phyloP scores from a whole-genome alignment of 2,329 filamentous ascomycete genomes.

The Talaromyces sp. region DNA sequence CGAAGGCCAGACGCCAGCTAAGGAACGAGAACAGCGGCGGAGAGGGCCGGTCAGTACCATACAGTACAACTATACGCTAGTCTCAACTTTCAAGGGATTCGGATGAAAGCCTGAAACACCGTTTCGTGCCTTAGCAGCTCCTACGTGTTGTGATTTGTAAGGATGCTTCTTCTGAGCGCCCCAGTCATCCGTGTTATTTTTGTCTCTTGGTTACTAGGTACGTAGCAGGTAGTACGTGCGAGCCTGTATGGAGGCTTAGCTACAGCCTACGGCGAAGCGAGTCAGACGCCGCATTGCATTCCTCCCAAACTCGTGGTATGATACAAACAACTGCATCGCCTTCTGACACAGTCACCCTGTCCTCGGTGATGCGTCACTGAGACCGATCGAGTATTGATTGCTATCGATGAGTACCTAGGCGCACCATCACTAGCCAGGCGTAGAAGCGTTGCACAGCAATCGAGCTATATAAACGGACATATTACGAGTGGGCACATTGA shows the following conservation, averaged over 20 bases:
- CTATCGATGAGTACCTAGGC: neutral
- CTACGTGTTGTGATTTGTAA: slow-evolving; percentile 15
- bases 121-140: neutral
- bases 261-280: neutral
- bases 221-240: too few species aligned
- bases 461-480: neutral
- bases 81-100: neutral
- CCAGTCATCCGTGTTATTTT: slow-evolving; percentile 10
- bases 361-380: slow-evolving; percentile 1
- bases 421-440: neutral
- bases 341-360: neutral
- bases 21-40: neutral
- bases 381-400: neutral
- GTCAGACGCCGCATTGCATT: neutral
- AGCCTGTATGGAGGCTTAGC: neutral
- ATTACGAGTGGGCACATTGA: neutral
- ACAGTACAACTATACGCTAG: neutral
- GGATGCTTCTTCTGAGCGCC: neutral
- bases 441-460: slow-evolving; percentile 8
- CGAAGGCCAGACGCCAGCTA: neutral
- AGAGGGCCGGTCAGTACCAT: neutral
- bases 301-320: neutral
- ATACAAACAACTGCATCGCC: neutral
- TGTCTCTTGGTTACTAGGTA: neutral
- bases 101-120: slow-evolving; percentile 8